phyloP scores from a whole-genome alignment of 306 rosid genomes.

The Glycine tomentella region DNA sequence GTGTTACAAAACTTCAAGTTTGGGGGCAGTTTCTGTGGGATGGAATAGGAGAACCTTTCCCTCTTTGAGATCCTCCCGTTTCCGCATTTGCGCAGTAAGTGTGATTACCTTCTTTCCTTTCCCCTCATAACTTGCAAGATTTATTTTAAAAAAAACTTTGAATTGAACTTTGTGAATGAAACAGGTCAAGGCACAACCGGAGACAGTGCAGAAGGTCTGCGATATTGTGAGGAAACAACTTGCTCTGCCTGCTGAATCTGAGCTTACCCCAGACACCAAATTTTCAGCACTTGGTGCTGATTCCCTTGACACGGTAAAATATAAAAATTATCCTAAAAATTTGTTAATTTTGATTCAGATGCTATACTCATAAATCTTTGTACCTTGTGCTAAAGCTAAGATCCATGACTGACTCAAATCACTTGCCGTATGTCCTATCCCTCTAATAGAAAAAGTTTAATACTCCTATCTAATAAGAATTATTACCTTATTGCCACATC shows the following conservation, averaged over 20 bases:
- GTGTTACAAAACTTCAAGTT: conserved; percentile 37
- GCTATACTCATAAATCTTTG: not conserved
- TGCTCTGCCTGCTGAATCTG: conserved; percentile 56
- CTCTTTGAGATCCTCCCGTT: conserved; percentile 57
- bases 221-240: conserved; percentile 65
- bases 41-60: conserved; percentile 54
- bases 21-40: conserved; percentile 46
- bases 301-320: conserved; percentile 65
- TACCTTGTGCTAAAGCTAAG: too few relatives aligned
- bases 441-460: too few relatives aligned
- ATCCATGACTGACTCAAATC: not conserved
- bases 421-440: not conserved
- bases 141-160: not conserved
- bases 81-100: conserved; percentile 64
- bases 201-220: conserved; percentile 59
- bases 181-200: conserved; percentile 43
- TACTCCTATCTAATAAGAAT: too few relatives aligned
- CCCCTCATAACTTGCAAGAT: not conserved
- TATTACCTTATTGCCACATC: too few relatives aligned
- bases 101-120: not conserved
- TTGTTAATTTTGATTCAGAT: not conserved
- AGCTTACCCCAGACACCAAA: conserved; percentile 58
- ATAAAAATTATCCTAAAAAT: too few relatives aligned
- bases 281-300: conserved; percentile 65
- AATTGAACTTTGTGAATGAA: conserved; percentile 12